Base-by-base conservation (phyloP, 208 protist genomes). In the Leishmania aethiopica region DNA sequence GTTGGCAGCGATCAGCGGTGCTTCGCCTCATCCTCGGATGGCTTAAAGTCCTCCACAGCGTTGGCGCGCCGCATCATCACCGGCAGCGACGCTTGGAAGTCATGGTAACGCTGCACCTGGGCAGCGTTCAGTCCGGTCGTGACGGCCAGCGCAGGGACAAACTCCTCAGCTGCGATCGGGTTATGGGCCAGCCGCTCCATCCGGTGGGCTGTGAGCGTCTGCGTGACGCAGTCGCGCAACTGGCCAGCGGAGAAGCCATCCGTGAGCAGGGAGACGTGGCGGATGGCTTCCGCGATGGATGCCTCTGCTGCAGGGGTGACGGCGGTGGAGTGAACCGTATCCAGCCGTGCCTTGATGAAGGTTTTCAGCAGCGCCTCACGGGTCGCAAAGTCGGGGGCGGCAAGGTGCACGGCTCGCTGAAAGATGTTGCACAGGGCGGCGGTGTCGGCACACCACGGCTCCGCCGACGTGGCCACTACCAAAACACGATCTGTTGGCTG, bases 401-500 rank as follows among this genome's bases (percentile, higher is more conserved):
- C 87, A 49, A 95, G 91, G 82, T 96, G 93, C 15, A 99, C 49
- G 25, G 93, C 93, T 28, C 92, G 90, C 67, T 91, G 64, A 78
- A 98, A 97, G 79, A 88, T 83, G 42, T 84, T 89, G n/a, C 87
- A 73, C 51, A 97, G 80, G 15, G 89, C 82, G 66, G 86, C 81
- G 25, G 84, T 77, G 76, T 98, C 93, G 35, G 87, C 89, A 40
- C 91, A 75, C 92, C 93, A 98, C 64, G 95, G 96, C 74, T 92
- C 87, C 15, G 81, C 80, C 28, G 89, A 89, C 40, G 87, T 91
- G 42, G 90, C 95, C 42, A 99, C 83, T n/a, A 99, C 80, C 47
- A 99, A 73, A 4, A 99, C 96, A 51, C 98, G 93, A 73, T 99
- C 97, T 4, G 90, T 93, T 0, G 94, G 92, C 66, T 92, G 84